Evolutionary conservation across 306 rosid species (phyloP).

Genomic region (Vicia faba): DNA sequence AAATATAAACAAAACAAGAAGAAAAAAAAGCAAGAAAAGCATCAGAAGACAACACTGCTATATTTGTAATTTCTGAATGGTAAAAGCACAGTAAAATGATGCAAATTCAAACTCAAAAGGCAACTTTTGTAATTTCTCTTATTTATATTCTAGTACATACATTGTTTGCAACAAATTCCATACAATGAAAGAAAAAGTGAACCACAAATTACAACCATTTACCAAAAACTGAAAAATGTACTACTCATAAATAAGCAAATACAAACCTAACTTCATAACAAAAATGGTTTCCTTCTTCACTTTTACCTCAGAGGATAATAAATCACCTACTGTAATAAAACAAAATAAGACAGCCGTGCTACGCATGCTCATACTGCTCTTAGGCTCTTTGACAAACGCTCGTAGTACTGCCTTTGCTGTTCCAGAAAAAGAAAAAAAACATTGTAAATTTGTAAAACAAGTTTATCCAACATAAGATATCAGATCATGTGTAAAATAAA

Average conservation of each 20-base stretch:
- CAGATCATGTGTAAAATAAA: conserved; percentile 15
- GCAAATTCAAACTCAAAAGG: conserved; percentile 3
- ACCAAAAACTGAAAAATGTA: not conserved
- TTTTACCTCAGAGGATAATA: not conserved
- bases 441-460: conserved; percentile 2
- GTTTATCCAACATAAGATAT: conserved; percentile 8
- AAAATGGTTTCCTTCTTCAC: conserved; percentile 3
- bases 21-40: not conserved
- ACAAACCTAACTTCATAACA: not conserved
- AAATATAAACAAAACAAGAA: too few relatives aligned
- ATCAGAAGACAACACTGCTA: not conserved
- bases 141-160: conserved; percentile 10
- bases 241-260: conserved; percentile 7
- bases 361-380: not conserved
- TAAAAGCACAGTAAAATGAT: not conserved
- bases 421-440: conserved; percentile 21
- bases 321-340: not conserved
- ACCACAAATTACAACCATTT: conserved; percentile 16
- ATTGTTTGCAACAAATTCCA: conserved; percentile 14
- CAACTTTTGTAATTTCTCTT: conserved; percentile 11
- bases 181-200: not conserved
- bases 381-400: conserved; percentile 36
- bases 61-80: not conserved
- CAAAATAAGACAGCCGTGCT: not conserved
- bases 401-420: conserved; percentile 49